Percentiles rank a stretch among this genome's conserved stretches.
Evolutionary conservation across 306 rosid species (phyloP).

Genomic region (Psophocarpus tetragonolobus): DNA sequence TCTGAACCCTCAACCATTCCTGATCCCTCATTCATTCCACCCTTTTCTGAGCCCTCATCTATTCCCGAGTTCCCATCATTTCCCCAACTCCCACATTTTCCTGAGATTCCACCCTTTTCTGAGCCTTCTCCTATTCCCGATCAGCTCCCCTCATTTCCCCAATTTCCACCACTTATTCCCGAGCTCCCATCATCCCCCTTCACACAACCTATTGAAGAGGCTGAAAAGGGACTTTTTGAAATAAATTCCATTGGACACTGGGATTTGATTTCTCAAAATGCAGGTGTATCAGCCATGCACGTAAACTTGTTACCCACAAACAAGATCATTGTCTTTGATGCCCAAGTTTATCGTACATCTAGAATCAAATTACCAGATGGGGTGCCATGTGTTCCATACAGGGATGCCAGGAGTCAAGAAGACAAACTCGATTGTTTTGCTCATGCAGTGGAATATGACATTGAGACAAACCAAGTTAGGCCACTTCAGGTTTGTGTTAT

Average conservation of each 20-base stretch:
- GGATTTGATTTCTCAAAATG: slow-evolving; percentile 39
- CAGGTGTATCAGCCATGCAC: slow-evolving; percentile 84
- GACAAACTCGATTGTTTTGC: slow-evolving; percentile 55
- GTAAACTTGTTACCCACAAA: slow-evolving; percentile 64
- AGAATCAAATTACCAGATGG: slow-evolving; percentile 54
- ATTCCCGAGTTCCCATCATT: not conserved
- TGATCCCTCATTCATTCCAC: too few relatives aligned
- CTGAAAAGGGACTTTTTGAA: not conserved
- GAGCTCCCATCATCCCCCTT: not conserved
- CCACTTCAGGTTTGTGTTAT: slow-evolving; percentile 58
- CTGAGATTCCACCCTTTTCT: not conserved
- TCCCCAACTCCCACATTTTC: not conserved
- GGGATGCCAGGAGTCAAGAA: not conserved
- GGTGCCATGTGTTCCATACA: slow-evolving; percentile 45
- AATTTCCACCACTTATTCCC: not conserved
- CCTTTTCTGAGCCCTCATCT: not conserved
- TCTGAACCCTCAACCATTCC: not conserved
- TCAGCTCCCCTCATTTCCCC: too few relatives aligned
- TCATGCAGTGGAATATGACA: slow-evolving; percentile 69
- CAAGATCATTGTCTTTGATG: slow-evolving; percentile 59
- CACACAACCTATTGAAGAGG: not conserved
- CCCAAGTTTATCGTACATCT: slow-evolving; percentile 50
- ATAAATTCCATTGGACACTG: slow-evolving; percentile 45
- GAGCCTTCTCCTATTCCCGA: not conserved
- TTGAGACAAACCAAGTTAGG: slow-evolving; percentile 46